A percentile compares a stretch with the other conserved stretches of the same genome.
Evolutionary conservation across 192 early-diverging fungal genomes (phyloP).

Genomic region (Polychytrium aggregatum): DNA sequence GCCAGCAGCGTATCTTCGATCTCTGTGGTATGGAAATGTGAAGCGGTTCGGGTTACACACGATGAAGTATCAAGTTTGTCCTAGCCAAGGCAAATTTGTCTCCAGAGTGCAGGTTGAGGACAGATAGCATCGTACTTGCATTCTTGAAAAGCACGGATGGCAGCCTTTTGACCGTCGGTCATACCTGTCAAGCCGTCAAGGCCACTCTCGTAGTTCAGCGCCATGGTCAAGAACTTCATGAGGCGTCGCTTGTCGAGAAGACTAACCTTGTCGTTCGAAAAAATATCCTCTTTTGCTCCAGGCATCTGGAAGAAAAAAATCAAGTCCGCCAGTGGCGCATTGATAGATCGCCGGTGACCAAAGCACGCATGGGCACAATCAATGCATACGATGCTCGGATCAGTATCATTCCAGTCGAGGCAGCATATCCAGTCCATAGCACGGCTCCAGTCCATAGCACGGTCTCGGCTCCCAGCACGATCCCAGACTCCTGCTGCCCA

Average conservation of each 20-base stretch:
- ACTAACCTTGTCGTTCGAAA: conserved; percentile 59
- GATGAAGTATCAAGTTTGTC: conserved; percentile 4
- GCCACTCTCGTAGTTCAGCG: conserved; percentile 1
- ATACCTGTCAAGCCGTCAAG: not conserved
- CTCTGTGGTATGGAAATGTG: conserved; percentile 15
- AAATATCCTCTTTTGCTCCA: conserved; percentile 83
- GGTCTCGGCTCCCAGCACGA: not conserved
- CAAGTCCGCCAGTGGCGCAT: not conserved
- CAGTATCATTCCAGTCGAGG: too few relatives aligned
- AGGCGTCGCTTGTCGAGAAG: conserved; percentile 80
- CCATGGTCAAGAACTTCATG: conserved; percentile 72
- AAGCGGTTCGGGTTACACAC: conserved; percentile 10
- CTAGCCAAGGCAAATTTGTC: conserved; percentile 2
- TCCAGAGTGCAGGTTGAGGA: not conserved
- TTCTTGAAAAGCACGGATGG: not conserved
- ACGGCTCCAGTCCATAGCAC: too few relatives aligned
- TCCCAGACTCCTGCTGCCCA: not conserved
- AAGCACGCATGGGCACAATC: too few relatives aligned
- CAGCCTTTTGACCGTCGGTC: not conserved
- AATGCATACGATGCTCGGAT: too few relatives aligned
- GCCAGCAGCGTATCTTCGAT: not conserved
- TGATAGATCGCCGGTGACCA: too few relatives aligned
- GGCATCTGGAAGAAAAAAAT: conserved; percentile 46
- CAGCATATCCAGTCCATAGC: too few relatives aligned
- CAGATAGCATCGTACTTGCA: not conserved